Evolutionary conservation across 306 rosid genomes (phyloP).

Genomic region (Dicorynia guianensis): DNA sequence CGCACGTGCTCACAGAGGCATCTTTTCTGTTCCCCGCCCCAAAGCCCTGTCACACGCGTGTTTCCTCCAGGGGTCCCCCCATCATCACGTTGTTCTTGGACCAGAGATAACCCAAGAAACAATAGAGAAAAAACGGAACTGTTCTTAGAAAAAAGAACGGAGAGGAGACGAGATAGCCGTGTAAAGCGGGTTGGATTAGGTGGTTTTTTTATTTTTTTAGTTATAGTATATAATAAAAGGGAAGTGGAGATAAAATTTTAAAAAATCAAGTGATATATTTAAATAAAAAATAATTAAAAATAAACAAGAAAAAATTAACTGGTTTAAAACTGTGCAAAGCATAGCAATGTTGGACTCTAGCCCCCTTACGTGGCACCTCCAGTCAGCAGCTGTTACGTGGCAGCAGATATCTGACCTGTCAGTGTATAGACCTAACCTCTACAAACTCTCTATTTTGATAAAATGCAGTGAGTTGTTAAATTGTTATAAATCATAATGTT

Average conservation of each 20-base stretch:
- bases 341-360: conserved; percentile 43
- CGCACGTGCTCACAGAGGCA: conserved; percentile 59
- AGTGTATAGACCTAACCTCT: too few relatives aligned
- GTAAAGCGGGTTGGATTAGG: too few relatives aligned
- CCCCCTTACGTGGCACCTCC: conserved; percentile 55
- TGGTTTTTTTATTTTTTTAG: too few relatives aligned
- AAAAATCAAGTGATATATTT: too few relatives aligned
- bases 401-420: conserved; percentile 14
- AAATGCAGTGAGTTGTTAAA: too few relatives aligned
- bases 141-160: neutral
- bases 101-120: neutral
- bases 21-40: conserved; percentile 39
- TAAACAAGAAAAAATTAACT: too few relatives aligned
- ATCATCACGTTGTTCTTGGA: conserved; percentile 30
- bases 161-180: neutral
- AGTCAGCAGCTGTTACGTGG: conserved; percentile 54
- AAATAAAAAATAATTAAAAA: too few relatives aligned
- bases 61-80: conserved; percentile 22
- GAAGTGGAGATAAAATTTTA: too few relatives aligned
- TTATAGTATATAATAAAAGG: too few relatives aligned
- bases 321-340: conserved; percentile 30
- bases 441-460: too few relatives aligned
- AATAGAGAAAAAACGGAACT: neutral
- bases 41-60: conserved; percentile 61
- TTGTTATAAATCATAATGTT: too few relatives aligned